Evolutionary conservation across 148 eudicot genomes (phyloP).

Genomic region (Fagopyrum tataricum): DNA sequence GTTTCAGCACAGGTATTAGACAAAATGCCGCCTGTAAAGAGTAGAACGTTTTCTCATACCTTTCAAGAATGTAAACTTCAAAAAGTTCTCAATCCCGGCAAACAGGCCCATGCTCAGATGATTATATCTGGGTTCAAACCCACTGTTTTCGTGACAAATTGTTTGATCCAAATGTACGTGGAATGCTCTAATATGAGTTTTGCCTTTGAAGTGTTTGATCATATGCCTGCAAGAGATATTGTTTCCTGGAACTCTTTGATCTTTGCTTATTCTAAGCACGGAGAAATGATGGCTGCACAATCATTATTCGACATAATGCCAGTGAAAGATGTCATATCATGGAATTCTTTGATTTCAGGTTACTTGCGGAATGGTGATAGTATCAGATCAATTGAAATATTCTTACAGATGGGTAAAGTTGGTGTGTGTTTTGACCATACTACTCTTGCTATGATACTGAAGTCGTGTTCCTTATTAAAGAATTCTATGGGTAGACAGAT

Average conservation of each 20-base stretch:
- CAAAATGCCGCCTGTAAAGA: slow-evolving; percentile 15
- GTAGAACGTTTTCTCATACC: slow-evolving; percentile 56
- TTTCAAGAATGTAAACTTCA: slow-evolving; percentile 60
- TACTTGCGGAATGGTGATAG: slow-evolving; percentile 51
- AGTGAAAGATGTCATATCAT: slow-evolving; percentile 64
- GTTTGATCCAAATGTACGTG: slow-evolving; percentile 65
- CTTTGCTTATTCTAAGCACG: slow-evolving; percentile 45
- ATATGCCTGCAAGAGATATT: slow-evolving; percentile 51
- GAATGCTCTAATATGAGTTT: slow-evolving; percentile 41
- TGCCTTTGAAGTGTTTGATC: slow-evolving; percentile 58
- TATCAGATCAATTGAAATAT: slow-evolving; percentile 41
- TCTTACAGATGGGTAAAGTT: slow-evolving; percentile 37
- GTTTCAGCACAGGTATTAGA: slow-evolving; percentile 15
- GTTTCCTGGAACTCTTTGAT: slow-evolving; percentile 73
- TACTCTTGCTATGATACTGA: slow-evolving; percentile 63
- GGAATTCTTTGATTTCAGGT: slow-evolving; percentile 86
- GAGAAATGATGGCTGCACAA: slow-evolving; percentile 42
- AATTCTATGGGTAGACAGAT: slow-evolving; percentile 42
- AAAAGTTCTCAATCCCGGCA: slow-evolving; percentile 45
- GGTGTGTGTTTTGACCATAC: slow-evolving; percentile 50
- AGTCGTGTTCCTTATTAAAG: slow-evolving; percentile 57
- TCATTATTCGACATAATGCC: slow-evolving; percentile 52
- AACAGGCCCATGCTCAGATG: slow-evolving; percentile 73
- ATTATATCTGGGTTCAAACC: slow-evolving; percentile 68
- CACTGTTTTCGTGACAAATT: slow-evolving; percentile 70